Evolutionary conservation across 225 moss, liverwort and hornwort genomes (phyloP), one percentile per base, ranked within the genome.

Genomic region (Polytrichum commune): DNA sequence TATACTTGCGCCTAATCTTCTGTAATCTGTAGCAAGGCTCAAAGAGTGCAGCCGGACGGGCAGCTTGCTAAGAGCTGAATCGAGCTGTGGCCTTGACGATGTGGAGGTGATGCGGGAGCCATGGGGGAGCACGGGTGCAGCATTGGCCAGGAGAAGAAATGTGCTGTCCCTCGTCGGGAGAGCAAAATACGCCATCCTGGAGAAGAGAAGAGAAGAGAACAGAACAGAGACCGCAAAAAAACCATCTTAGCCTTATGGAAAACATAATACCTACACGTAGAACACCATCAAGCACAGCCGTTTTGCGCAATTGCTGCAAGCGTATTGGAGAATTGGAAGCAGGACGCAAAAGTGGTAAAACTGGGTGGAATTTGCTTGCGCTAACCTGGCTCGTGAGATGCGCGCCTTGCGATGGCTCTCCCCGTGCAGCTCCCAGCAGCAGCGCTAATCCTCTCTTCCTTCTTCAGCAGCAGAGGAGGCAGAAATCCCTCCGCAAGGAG

Each of bases 121-220:
- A 35, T 77, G 77, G 53, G 88, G 82, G 30, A 80, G 84, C 32
- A 77, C 74, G 28, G 82, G 82, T 64, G 82, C 75, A 53, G 77
- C 82, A 70, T 80, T 85, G 77, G 71, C 74, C 62, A 78, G 62
- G 9, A 80, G 82, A 46, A 79, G 63, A 22, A 82, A 65, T 4
- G 71, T 78, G 66, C 80, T 84, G 77, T 88, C 84, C 84, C 80
- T 82, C 68, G 73, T 35, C 77, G 88, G 80, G 73, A 88, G 79
- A 82, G 88, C 88, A 78, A 85, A 58, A 74, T 82, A 85, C 77
- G 84, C 84, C 88, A 88, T 88, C 75, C 82, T 88, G 82, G 29
- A 33, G 33, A 33, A 33, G 8, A 10, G 46, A 46, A 46, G 3
- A 46, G 46, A 46, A 46, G 0, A 10, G 30, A 6, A 65, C 0